A percentile compares a stretch with the other conserved stretches of the same genome.
Evolutionary conservation across 2,329 filamentous ascomycete species (phyloP).

Genomic region (Bimuria novae-zelandiae): DNA sequence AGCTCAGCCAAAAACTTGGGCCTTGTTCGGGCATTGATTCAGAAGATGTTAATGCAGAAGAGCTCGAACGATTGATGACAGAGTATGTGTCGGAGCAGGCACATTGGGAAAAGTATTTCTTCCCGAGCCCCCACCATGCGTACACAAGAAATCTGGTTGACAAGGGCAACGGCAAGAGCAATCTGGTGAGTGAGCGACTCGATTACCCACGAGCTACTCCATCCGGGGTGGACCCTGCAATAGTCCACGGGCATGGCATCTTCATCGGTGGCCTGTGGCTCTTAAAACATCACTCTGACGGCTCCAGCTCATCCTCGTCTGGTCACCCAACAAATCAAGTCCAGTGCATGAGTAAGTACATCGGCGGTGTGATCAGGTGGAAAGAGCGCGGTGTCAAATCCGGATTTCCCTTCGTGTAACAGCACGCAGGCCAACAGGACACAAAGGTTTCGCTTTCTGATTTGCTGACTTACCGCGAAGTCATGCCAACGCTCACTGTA

Average conservation of each 20-base stretch:
- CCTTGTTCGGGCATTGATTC: slow-evolving; percentile 82
- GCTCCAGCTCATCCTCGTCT: slow-evolving; percentile 89
- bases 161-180: slow-evolving; percentile 82
- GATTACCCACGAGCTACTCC: neutral
- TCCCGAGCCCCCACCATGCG: slow-evolving; percentile 68
- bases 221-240: no score
- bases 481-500: slow-evolving; percentile 76
- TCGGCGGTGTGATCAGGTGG: no score
- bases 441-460: no score
- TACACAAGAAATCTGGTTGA: slow-evolving; percentile 92
- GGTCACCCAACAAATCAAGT: slow-evolving; percentile 81
- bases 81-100: slow-evolving; percentile 69
- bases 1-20: slow-evolving; percentile 75
- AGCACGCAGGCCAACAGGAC: no score
- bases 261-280: no score
- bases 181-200: slow-evolving; percentile 59
- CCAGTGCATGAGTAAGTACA: slow-evolving; percentile 73
- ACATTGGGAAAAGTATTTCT: slow-evolving; percentile 77
- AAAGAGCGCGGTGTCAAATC: neutral
- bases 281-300: no score
- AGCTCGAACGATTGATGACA: slow-evolving; percentile 74
- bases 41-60: slow-evolving; percentile 75
- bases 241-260: no score
- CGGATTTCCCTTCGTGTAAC: no score
- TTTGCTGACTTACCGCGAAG: slow-evolving; percentile 21